Base-by-base conservation (phyloP, 352 stramenopile genomes). In the Phytophthora chlamydospora region DNA sequence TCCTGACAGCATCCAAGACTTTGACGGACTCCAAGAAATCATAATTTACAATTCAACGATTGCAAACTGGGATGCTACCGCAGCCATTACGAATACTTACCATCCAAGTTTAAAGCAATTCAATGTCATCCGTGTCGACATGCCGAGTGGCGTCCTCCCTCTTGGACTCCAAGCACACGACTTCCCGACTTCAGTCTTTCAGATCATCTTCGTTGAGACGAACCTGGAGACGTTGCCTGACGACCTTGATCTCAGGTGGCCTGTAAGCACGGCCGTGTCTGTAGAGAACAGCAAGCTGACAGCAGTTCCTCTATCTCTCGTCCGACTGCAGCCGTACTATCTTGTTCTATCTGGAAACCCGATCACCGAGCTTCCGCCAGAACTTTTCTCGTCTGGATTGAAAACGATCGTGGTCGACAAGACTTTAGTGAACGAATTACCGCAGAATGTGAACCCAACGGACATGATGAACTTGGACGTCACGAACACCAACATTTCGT, bases 21-120 rank as follows among this genome's bases (percentile, higher is more conserved):
- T 86, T 34, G 38, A 64, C 12, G 46, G 52, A 8, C 39, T 89
- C 14, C 60, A 78, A n/a, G 32, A 62, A 6, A 21, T 67, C 33
- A 3, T 39, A 3, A 49, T 85, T 0, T 83, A 80, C 59, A 76
- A 83, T 13, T 78, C 71, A 0, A 73, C 52, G 1, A 60, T 87
- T 33, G 46, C 46, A 0, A 29, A 62, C 5, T 80, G 71, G 73
- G 53, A 50, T 3, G n/a, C 38, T 38, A 33, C 38, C 0, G 64
- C 73, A 3, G 68, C 66, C 0, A 36, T 83, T 33, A 71, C 66
- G 4, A 54, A 62, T n/a, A 39, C 45, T 4, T 16, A 56, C 32
- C 71, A 85, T 42, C 61, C 68, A 31, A 31, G 59, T 2, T 21
- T 88, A 11, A 34, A 44, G 0, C 58, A 72, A 6, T 40, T 84